Conservation (phyloP, 139 green algal genomes). For the Chlorella sorokiniana region DNA sequence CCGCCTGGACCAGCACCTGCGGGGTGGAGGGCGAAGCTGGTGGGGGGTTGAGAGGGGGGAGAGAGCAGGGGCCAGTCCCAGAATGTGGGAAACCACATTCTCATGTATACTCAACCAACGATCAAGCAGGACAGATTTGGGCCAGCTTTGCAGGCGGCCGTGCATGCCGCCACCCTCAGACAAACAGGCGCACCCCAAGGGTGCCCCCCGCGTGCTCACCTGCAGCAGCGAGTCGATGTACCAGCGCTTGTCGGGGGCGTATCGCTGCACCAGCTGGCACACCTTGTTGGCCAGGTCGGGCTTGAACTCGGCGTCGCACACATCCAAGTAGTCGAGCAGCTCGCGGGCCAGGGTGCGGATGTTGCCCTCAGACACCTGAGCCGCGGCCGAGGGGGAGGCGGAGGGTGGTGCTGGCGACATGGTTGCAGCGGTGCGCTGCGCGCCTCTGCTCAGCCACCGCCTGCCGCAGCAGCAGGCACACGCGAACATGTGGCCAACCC, state of each 20-base stretch:
- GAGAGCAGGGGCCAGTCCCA: not conserved
- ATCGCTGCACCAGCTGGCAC: slow-evolving; percentile 85
- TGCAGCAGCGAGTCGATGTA: slow-evolving; percentile 89
- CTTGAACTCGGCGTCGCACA: slow-evolving; percentile 95
- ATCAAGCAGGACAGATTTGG: too few relatives aligned
- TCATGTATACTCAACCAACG: too few relatives aligned
- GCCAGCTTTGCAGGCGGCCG: too few relatives aligned
- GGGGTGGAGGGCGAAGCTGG: not conserved
- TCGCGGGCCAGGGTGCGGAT: slow-evolving; percentile 83
- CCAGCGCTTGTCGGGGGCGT: slow-evolving; percentile 89
- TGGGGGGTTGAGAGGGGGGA: not conserved
- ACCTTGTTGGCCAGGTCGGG: slow-evolving; percentile 93
- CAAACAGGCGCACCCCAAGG: not conserved
- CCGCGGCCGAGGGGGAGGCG: not conserved
- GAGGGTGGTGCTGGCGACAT: not conserved
- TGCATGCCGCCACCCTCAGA: too few relatives aligned
- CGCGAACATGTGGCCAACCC: not conserved
- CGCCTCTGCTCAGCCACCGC: too few relatives aligned
- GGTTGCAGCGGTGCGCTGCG: too few relatives aligned
- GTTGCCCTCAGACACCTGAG: slow-evolving; percentile 80
- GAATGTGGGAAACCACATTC: too few relatives aligned
- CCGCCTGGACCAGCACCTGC: slow-evolving; percentile 77
- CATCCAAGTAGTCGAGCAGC: slow-evolving; percentile 94
- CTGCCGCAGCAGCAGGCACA: too few relatives aligned
- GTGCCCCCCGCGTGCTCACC: slow-evolving; percentile 33